Evolutionary conservation across 257 asterid genomes (phyloP), one percentile per base, ranked within the genome.

Genomic region (Nicotiana noctiflora): DNA sequence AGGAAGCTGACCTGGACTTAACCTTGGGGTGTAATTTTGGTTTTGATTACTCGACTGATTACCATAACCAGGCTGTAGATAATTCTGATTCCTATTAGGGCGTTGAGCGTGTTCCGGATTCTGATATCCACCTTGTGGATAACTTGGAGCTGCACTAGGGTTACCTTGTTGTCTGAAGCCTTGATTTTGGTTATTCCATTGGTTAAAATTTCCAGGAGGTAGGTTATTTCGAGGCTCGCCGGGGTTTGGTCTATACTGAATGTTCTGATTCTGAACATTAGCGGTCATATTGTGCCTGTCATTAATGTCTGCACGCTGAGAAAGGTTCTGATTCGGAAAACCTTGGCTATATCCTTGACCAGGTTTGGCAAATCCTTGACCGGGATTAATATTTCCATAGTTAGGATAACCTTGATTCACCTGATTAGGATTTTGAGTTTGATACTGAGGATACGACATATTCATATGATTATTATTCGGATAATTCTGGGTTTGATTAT

Each of bases 81-180:
- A 84, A 76, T 63, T 77, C 81, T 77, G 95, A 57, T 80, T 46
- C 76, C 83, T 84, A 51, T 66, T 63, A 8, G 78, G 70, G 80
- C 67, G 87, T n/a, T 83, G 91, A 4, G 79, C 80, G 83, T 66
- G 80, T 29, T 76, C 82, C 79, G 83, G 91, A 68, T 84, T 85
- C 86, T 84, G 92, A 80, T 81, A 84, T 52, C 89, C 95, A 60
- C 86, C 87, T 57, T 81, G 93, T 4, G 90, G 86, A 84, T 87
- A 76, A 82, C 81, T 84, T 67, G 84, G 84, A 49, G 80, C 83
- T 70, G 27, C 18, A 81, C 85, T 83, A 17, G 84, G 86, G 56
- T 75, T 80, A 29, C 76, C 84, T 56, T 81, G 88, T 27, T 72
- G 83, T 17, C 68, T 82, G 23, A 84, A 86, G 6, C 86, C 87